Evolutionary conservation across 768 basidiomycete genomes (phyloP).

Genomic region (Cystoderma amianthinum): DNA sequence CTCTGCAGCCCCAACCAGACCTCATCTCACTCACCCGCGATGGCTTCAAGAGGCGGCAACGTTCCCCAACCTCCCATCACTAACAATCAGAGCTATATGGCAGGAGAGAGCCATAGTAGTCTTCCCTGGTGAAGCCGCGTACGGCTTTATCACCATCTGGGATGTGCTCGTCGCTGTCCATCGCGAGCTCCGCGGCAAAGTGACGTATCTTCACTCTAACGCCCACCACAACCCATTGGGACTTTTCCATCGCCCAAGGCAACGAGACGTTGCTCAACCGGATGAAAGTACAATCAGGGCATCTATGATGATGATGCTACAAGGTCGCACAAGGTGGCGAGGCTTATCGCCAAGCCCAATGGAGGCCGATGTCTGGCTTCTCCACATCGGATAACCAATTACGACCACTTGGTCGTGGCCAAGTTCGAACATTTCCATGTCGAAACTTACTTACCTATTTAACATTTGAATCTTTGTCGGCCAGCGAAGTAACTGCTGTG

Average conservation of each 20-base stretch:
- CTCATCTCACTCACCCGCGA: too few species aligned
- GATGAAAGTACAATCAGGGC: neutral
- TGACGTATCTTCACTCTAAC: neutral
- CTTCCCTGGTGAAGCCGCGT: neutral
- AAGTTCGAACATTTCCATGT: too few species aligned
- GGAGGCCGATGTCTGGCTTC: neutral
- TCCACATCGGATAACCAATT: neutral
- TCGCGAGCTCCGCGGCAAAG: neutral
- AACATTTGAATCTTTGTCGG: too few species aligned
- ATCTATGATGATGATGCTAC: neutral
- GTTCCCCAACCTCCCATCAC: neutral
- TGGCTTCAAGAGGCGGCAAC: neutral
- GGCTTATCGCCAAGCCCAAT: neutral
- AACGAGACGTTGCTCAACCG: neutral
- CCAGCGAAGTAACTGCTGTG: too few species aligned
- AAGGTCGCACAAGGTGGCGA: neutral
- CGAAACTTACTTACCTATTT: too few species aligned
- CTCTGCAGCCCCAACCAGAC: too few species aligned
- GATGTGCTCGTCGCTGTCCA: neutral
- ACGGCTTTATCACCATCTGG: neutral
- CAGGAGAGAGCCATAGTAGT: neutral
- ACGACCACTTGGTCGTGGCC: too few species aligned
- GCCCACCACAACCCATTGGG: neutral
- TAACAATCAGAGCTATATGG: neutral
- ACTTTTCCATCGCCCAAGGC: neutral